phyloP scores from a whole-genome alignment of 257 asterid genomes.

The Verbascum thapsus region DNA sequence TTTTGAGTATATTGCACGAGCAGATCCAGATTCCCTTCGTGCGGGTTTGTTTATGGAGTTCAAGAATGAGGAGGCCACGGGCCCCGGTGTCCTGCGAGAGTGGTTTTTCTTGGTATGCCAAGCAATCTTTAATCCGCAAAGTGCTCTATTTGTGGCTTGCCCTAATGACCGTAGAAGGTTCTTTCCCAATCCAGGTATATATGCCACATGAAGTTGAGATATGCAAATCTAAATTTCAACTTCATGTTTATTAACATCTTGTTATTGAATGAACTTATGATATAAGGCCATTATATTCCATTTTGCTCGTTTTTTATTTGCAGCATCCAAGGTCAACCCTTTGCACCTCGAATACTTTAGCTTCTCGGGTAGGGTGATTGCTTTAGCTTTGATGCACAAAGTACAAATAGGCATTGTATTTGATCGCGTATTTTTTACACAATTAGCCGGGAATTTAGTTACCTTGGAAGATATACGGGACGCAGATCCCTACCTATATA shows the following conservation, averaged over 20 bases:
- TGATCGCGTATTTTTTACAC: conserved; percentile 80
- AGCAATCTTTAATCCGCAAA: conserved; percentile 85
- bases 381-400: conserved; percentile 90
- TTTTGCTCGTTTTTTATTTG: conserved; percentile 35
- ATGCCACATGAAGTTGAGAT: too few relatives aligned
- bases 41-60: conserved; percentile 93
- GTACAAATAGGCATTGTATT: conserved; percentile 87
- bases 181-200: conserved; percentile 91
- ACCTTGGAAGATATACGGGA: conserved; percentile 79
- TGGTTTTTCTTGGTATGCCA: conserved; percentile 96
- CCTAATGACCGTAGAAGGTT: conserved; percentile 95
- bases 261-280: conserved; percentile 19
- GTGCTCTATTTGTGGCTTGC: conserved; percentile 88
- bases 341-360: conserved; percentile 82
- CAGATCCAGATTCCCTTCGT: conserved; percentile 61
- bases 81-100: conserved; percentile 96
- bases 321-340: conserved; percentile 95
- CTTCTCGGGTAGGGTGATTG: conserved; percentile 88
- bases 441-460: conserved; percentile 65
- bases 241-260: conserved; percentile 14
- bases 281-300: conserved; percentile 26
- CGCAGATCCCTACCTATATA: conserved; percentile 84
- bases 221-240: background rate
- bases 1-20: conserved; percentile 71
- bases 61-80: conserved; percentile 97